Evolutionary conservation across 106 monocot genomes (phyloP).

Genomic region (Apostasia ramifera): DNA sequence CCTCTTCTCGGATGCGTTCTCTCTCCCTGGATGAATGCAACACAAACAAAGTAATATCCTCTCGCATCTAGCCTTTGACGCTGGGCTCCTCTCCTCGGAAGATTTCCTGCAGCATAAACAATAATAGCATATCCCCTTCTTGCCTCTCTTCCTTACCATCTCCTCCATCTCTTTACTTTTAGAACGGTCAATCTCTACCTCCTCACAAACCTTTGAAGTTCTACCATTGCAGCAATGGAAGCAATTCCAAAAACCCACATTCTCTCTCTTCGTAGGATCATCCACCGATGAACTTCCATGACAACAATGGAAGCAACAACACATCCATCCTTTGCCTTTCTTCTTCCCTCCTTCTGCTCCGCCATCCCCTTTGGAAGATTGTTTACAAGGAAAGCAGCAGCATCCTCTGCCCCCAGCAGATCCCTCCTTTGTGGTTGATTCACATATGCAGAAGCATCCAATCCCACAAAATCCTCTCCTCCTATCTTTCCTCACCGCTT

Average conservation of each 20-base stretch:
- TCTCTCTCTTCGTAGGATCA: not conserved
- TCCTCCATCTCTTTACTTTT: not conserved
- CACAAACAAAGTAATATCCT: not conserved
- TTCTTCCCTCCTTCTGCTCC: not conserved
- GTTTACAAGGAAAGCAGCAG: not conserved
- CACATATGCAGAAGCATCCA: not conserved
- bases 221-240: not conserved
- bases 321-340: not conserved
- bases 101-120: not conserved
- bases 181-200: not conserved
- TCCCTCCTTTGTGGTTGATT: not conserved
- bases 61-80: not conserved
- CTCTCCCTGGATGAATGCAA: not conserved
- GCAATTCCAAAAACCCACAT: not conserved
- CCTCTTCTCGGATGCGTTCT: not conserved
- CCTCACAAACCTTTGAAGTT: not conserved
- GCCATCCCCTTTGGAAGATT: not conserved
- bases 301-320: not conserved
- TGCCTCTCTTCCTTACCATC: not conserved
- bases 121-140: not conserved
- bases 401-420: not conserved
- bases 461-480: not conserved
- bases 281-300: no score
- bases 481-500: not conserved
- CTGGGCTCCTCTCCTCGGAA: not conserved